These are phyloP conservation scores for Nicotiana rustica DNA, from an alignment of 305 asterid genomes.

Conservation along the genomic window DNA sequence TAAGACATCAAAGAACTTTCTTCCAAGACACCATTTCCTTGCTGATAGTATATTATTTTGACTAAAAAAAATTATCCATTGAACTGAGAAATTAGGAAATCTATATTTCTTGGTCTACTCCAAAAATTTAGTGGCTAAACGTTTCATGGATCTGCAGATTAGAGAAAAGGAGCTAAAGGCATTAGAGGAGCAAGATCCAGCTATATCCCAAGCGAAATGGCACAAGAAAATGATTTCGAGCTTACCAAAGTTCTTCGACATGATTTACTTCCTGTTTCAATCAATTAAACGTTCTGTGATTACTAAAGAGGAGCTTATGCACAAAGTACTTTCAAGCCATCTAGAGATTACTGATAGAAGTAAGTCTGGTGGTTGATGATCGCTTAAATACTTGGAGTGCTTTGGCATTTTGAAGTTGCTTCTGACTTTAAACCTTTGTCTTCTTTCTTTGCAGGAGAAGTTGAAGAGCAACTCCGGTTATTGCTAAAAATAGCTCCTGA, in stretches of 20 bases:
- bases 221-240: conserved; percentile 25
- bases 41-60: neutral
- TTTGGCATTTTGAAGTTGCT: neutral
- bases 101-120: neutral
- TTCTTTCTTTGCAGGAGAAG: conserved; percentile 34
- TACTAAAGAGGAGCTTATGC: conserved; percentile 38
- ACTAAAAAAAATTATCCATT: neutral
- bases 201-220: conserved; percentile 41
- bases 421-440: neutral
- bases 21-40: neutral
- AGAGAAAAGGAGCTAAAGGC: conserved; percentile 30
- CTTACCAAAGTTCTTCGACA: conserved; percentile 37
- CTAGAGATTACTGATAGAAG: conserved; percentile 36
- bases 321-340: conserved; percentile 34
- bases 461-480: conserved; percentile 29
- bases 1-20: conserved; percentile 42
- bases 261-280: conserved; percentile 35
- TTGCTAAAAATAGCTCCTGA: conserved; percentile 40
- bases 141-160: conserved; percentile 33
- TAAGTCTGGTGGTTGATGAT: neutral
- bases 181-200: conserved; percentile 38
- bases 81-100: neutral
- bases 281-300: conserved; percentile 38
- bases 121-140: neutral
- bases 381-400: neutral